Percentiles rank a stretch among this genome's conserved stretches.
Conservation (phyloP, 495 filamentous ascomycete species). For the Penicillium waksmanii region DNA sequence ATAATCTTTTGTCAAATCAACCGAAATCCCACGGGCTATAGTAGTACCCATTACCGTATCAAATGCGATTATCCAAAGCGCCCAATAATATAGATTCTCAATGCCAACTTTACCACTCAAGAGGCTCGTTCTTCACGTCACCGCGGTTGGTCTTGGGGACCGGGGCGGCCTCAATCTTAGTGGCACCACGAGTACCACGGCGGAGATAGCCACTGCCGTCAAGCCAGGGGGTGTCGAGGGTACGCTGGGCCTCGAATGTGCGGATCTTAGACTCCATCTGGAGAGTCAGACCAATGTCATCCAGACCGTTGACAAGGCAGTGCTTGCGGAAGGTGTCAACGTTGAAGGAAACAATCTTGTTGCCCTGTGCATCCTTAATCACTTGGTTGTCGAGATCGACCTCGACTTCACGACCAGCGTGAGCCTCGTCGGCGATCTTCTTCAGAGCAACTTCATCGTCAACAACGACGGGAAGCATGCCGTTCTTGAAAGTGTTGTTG, state of each 20-base stretch:
- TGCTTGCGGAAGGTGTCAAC: constrained; percentile 92
- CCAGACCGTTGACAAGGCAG: constrained; percentile 91
- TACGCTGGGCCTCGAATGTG: constrained; percentile 77
- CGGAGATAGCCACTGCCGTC: constrained; percentile 86
- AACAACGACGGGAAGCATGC: constrained; percentile 90
- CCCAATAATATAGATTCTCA: constrained; percentile 10
- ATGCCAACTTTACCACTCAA: constrained; percentile 75
- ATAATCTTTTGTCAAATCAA: constrained; percentile 27
- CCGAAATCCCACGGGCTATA: constrained; percentile 11
- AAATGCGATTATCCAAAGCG: constrained; percentile 15
- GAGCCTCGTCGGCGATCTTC: constrained; percentile 77
- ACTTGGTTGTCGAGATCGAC: constrained; percentile 86
- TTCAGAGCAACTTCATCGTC: constrained; percentile 66
- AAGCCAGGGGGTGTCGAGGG: constrained; percentile 84
- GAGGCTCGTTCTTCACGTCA: constrained; percentile 79
- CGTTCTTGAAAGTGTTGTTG: constrained; percentile 99
- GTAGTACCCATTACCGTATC: constrained; percentile 15
- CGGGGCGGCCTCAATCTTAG: constrained; percentile 78
- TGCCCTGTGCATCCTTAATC: constrained; percentile 75
- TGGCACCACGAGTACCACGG: constrained; percentile 61
- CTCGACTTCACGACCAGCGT: constrained; percentile 83
- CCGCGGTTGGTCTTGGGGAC: constrained; percentile 92
- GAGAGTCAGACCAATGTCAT: constrained; percentile 95
- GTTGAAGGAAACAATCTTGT: constrained; percentile 74
- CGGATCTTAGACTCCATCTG: constrained; percentile 88